Evolutionary conservation across 2,329 filamentous ascomycete species (phyloP), one percentile per base, ranked within the genome.

Genomic region (Talaromyces islandicus): DNA sequence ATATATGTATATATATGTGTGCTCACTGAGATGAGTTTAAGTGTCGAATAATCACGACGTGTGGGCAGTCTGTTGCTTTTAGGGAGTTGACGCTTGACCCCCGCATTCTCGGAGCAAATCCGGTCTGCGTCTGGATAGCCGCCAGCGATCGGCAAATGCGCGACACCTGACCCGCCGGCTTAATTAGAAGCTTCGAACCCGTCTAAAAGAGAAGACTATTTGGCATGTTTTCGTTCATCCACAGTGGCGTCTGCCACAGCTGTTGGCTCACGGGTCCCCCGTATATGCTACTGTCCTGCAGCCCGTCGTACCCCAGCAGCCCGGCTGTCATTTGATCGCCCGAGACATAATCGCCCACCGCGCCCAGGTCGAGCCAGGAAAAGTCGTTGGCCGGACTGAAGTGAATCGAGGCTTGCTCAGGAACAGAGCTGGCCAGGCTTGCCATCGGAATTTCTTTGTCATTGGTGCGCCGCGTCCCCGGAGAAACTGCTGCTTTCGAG

Each of bases 341-440:
- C 4, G 76, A 78, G 21, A 80, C 81, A 65, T 83, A 85, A 63
- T 86, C 83, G 0, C 83, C 83, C 2, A 86, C 79, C 1, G 84
- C 84, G 60, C 83, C 81, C 5, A 87, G 72, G 66, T 86, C 83
- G 1, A 85, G 75, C 84, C 84, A 87, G 0, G 83, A 85, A 69
- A 87, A 86, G 50, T 83, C 81, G 56, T 85, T 82, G 1, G 80
- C 75, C 56, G 78, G 73, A 69, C 78, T 75, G 69, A 75, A 74
- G 60, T 78, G 66, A 69, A 75, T 64, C 53, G 59, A 52, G 7
- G 68, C 68, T 38, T 67, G 67, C 43, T 79, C 73, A 63, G 76
- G 58, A 64, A 78, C 61, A 7, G 59, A 21, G 72, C 60, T 61
- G 60, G 69, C 35, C 17, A 62, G 57, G 38, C 24, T 60, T 19